Evolutionary conservation across 345 rosid genomes (phyloP).

Genomic region (Leavenworthia alabamica): DNA sequence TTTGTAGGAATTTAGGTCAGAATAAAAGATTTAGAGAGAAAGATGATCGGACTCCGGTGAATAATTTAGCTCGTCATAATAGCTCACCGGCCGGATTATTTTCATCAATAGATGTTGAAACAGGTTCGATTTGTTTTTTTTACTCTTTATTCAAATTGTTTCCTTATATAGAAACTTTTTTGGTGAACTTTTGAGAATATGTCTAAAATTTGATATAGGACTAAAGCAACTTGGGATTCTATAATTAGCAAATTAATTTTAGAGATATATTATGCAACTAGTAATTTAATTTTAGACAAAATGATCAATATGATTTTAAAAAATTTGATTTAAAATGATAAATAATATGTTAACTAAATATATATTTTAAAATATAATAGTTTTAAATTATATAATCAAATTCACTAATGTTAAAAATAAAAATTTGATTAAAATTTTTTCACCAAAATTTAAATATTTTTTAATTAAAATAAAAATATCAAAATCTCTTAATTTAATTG

Average conservation of each 20-base stretch:
- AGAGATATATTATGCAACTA: background rate
- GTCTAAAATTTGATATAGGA: background rate
- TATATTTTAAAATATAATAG: too few relatives aligned
- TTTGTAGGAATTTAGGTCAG: slow-evolving; percentile 32
- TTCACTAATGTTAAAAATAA: too few relatives aligned
- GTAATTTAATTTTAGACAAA: too few relatives aligned
- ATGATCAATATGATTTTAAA: too few relatives aligned
- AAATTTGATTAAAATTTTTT: too few relatives aligned
- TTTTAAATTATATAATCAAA: too few relatives aligned
- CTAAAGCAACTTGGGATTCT: background rate
- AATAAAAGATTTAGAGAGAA: slow-evolving; percentile 33
- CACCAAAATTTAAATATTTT: too few relatives aligned
- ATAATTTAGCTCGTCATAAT: slow-evolving; percentile 57
- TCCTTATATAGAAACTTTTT: slow-evolving; percentile 28
- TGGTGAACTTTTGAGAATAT: slow-evolving; percentile 25
- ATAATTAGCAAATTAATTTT: background rate
- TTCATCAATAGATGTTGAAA: slow-evolving; percentile 57
- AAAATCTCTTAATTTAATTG: too few relatives aligned
- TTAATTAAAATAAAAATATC: too few relatives aligned
- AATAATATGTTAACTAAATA: too few relatives aligned
- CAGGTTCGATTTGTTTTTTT: slow-evolving; percentile 32
- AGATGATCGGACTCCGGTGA: slow-evolving; percentile 30
- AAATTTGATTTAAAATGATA: too few relatives aligned
- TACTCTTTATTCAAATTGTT: slow-evolving; percentile 4
- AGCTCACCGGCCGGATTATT: slow-evolving; percentile 96